Base-by-base conservation (phyloP, 441 rosid genomes). In the Populus tomentosa region DNA sequence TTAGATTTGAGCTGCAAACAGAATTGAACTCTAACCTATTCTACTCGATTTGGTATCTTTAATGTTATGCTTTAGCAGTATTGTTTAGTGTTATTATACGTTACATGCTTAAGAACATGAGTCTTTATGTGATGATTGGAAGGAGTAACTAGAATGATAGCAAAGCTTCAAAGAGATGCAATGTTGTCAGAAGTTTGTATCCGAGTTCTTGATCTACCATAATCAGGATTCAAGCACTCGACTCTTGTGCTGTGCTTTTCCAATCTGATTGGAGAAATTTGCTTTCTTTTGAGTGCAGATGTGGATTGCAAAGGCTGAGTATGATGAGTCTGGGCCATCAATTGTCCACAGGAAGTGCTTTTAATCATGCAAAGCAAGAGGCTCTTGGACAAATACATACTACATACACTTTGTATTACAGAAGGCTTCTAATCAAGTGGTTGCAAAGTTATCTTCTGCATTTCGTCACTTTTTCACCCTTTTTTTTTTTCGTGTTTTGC, bases 321-420 rank as follows among this genome's bases (percentile, higher is more conserved):
- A 28, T 28, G 30, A 28, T 28, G 30, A 28, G 30, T 28, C 30
- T 28, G 30, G 30, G 30, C 30, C 30, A 90, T 88, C 94, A 30
- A 92, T 92, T 85, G 94, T 92, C 67, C 97, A 92, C 87, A 85
- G 94, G 87, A 92, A 92, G 85, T 92, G 97, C 89, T 92, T 92
- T 82, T 92, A 81, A 87, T 73, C 71, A 59, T n/a, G 69, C 78
- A 71, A 79, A 67, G 77, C 67, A 67, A 67, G 69, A 76, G 70
- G 33, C 20, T 71, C 18, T n/a, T 46, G 82, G 75, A 40, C 79
- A 75, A 73, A 66, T 42, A 69, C 79, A 75, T 59, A 74, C 74
- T 69, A 63, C 35, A 76, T 73, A 50, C 78, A 78, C 80, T 82
- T 79, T 71, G 64, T 70, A n/a, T 66, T 69, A 78, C 35, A 38